Evolutionary conservation across 2,329 filamentous ascomycete genomes (phyloP).

Genomic region (Zymoseptoria brevis): DNA sequence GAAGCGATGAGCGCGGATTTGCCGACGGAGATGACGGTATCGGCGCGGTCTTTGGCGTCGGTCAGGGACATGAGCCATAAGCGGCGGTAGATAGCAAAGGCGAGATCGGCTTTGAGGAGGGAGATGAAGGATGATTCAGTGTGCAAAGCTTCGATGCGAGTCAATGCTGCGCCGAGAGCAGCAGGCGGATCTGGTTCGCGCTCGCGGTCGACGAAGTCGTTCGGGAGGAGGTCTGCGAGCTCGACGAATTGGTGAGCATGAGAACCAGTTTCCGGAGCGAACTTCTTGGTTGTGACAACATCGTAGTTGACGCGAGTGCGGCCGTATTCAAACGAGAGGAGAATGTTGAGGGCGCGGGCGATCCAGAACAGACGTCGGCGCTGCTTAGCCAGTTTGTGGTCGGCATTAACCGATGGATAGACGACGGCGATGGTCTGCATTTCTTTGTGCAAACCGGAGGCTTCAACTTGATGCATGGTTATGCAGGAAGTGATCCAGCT

Average conservation of each 20-base stretch:
- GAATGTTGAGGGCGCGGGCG: conserved; percentile 50
- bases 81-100: conserved; percentile 41
- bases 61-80: conserved; percentile 34
- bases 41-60: conserved; percentile 32
- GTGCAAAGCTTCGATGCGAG: conserved; percentile 26
- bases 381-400: conserved; percentile 26
- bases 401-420: conserved; percentile 24
- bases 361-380: conserved; percentile 38
- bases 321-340: conserved; percentile 52
- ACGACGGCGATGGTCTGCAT: conserved; percentile 29
- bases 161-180: conserved; percentile 26
- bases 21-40: conserved; percentile 31
- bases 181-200: conserved; percentile 30
- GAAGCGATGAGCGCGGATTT: conserved; percentile 30
- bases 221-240: conserved; percentile 28
- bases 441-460: conserved; percentile 43
- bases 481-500: conserved; percentile 52
- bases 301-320: conserved; percentile 45
- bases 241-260: conserved; percentile 28
- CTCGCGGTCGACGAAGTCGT: conserved; percentile 28
- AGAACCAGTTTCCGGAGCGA: conserved; percentile 22
- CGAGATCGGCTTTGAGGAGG: conserved; percentile 46
- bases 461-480: conserved; percentile 53
- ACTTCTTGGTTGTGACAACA: conserved; percentile 35
- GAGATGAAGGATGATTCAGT: conserved; percentile 32